These are phyloP conservation scores for Euphorbia lathyris DNA, from an alignment of 345 rosid genomes.

Conservation along the genomic window DNA sequence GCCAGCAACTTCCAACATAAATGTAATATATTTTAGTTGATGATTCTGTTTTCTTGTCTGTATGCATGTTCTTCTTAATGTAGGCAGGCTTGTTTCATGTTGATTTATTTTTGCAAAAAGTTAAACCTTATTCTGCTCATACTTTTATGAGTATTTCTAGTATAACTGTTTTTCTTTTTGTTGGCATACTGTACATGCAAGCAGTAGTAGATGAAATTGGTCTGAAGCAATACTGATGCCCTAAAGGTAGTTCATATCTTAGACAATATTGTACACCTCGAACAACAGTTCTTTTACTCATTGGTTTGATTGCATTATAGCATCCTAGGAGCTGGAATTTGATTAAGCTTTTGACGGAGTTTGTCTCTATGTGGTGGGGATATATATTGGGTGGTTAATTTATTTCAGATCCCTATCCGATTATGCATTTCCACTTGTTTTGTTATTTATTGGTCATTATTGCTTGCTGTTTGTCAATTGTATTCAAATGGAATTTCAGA, in stretches of 20 bases:
- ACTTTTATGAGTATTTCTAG: background rate
- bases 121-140: background rate
- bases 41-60: background rate
- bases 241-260: conserved; percentile 44
- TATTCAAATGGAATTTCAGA: conserved; percentile 38
- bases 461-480: conserved; percentile 4
- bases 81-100: background rate
- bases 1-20: too few species aligned
- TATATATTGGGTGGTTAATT: conserved; percentile 63
- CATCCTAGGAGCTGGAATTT: conserved; percentile 81
- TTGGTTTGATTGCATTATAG: conserved; percentile 38
- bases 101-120: background rate
- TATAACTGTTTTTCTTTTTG: background rate
- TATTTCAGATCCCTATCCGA: background rate
- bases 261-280: conserved; percentile 11
- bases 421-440: conserved; percentile 7
- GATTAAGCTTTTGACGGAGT: conserved; percentile 65
- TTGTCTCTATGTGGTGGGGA: conserved; percentile 54
- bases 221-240: conserved; percentile 58
- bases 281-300: conserved; percentile 21
- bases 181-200: conserved; percentile 66
- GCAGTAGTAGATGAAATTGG: conserved; percentile 87
- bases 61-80: background rate
- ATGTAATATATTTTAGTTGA: background rate
- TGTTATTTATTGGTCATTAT: conserved; percentile 5